A percentile compares a stretch with the other conserved stretches of the same genome.
phyloP scores from a whole-genome alignment of 2,329 filamentous ascomycete species.

The Hymenoscyphus occultus region DNA sequence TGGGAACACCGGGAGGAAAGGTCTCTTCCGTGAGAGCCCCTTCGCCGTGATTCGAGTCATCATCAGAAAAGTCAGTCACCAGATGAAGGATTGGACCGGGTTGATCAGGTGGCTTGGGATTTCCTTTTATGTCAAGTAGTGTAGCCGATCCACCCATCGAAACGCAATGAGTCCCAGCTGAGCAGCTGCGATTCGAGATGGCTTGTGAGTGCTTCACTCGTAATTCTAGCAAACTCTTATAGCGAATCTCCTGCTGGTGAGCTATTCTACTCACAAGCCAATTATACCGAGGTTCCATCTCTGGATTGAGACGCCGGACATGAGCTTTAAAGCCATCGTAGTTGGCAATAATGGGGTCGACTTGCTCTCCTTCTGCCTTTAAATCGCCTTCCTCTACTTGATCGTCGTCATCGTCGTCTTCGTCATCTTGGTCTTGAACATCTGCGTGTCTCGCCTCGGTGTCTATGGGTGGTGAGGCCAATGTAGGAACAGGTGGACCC shows the following conservation, averaged over 20 bases:
- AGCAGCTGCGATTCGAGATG: conserved; percentile 56
- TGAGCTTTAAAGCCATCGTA: conserved; percentile 74
- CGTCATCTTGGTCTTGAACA: conserved; percentile 43
- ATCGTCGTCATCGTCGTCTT: conserved; percentile 61
- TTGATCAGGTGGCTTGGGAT: conserved; percentile 57
- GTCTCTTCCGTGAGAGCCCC: conserved; percentile 67
- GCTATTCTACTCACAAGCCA: conserved; percentile 79
- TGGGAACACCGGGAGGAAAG: conserved; percentile 77
- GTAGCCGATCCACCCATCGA: conserved; percentile 64
- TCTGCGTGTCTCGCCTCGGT: conserved; percentile 23
- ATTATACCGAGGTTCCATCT: conserved; percentile 53
- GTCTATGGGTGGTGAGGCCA: conserved; percentile 46
- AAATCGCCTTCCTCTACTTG: conserved; percentile 60
- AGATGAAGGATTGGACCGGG: conserved; percentile 53
- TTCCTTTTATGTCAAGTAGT: conserved; percentile 58
- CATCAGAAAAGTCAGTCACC: conserved; percentile 56
- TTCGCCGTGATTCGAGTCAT: conserved; percentile 66
- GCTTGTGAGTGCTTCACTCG: conserved; percentile 67
- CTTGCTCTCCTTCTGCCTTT: conserved; percentile 58
- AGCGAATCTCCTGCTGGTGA: conserved; percentile 74
- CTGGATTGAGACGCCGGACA: conserved; percentile 70
- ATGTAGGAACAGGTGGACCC: conserved; percentile 55
- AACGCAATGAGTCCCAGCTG: conserved; percentile 60
- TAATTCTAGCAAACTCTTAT: conserved; percentile 69
- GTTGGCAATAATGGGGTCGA: conserved; percentile 68